Percentiles rank a stretch among this genome's conserved stretches.
Evolutionary conservation across 345 rosid species (phyloP).

Genomic region (Trapa bicornis): DNA sequence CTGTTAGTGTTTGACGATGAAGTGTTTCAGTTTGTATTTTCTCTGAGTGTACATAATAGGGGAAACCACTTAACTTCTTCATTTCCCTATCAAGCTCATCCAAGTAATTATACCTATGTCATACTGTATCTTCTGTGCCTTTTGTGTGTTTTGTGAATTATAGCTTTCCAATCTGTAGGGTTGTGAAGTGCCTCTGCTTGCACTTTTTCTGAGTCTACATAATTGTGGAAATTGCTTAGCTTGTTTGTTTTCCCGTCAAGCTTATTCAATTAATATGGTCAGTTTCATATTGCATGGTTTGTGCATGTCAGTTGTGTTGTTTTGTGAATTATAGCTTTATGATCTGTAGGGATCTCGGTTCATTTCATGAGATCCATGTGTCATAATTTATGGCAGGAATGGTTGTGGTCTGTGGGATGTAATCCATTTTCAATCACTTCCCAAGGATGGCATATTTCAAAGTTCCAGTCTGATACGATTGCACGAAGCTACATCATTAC

Average conservation of each 20-base stretch:
- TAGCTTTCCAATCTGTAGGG: background rate
- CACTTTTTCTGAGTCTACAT: background rate
- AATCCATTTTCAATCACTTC: conserved; percentile 77
- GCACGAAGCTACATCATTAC: conserved; percentile 87
- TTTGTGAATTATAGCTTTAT: background rate
- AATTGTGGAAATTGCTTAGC: background rate
- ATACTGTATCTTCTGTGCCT: background rate
- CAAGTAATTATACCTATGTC: background rate
- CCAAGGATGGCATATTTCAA: conserved; percentile 81
- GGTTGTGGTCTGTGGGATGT: conserved; percentile 98
- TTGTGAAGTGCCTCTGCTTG: background rate
- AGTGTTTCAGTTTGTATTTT: background rate
- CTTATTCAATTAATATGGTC: background rate
- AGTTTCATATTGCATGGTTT: background rate
- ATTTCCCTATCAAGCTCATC: background rate
- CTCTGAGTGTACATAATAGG: background rate
- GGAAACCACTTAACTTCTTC: background rate
- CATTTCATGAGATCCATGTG: conserved; percentile 1
- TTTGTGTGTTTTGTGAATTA: background rate
- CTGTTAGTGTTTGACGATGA: background rate
- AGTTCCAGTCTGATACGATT: conserved; percentile 79
- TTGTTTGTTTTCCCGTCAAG: background rate
- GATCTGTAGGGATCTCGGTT: too few species aligned
- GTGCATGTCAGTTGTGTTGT: background rate
- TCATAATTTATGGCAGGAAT: conserved; percentile 45